Base-by-base conservation (phyloP, 228 moss, liverwort and hornwort species). In the Sphagnum magellanicum region DNA sequence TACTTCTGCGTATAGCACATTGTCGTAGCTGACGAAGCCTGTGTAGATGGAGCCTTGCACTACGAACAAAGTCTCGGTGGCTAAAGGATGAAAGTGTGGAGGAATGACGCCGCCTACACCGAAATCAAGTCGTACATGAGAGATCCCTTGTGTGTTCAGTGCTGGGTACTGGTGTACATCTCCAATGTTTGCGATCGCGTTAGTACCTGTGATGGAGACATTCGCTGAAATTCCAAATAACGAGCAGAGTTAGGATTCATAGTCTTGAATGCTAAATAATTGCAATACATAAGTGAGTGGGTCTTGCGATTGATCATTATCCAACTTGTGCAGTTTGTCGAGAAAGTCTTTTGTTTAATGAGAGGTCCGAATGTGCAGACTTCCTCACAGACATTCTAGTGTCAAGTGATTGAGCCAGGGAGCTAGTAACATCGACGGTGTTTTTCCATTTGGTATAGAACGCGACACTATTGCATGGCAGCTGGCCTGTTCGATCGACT, bases 101-200 rank as follows among this genome's bases (percentile, higher is more conserved):
- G 70, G 68, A 48, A 68, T 14, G 46, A 68, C 68, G 9, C 58
- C 68, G 3, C 58, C 58, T 1, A 16, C 59, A 13, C 11, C 51
- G 1, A 68, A 68, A 58, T 68, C 68, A 8, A 68, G 68, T 14
- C 68, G 48, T 10, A 59, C 55, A 10, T 68, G 68, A 1, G 68
- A 59, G 46, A 70, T 15, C 8, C 70, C 70, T 61, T 70, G 70
- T 10, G 70, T 70, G 60, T 70, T 70, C 15, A 70, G 70, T 15
- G 50, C 70, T 0, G 70, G 70, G 60, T 60, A 70, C 15, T 61
- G 50, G 16, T 12, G 49, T 5, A 61, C 68, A 55, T 53, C 59
- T 49, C 49, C 57, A 2, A 65, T 47, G 5, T 13, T 68, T 10
- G 57, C 48, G 8, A 58, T 13, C 48, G 68, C 68, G 59, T 68